Base-by-base conservation (phyloP, 2,329 filamentous ascomycete genomes). In the Ceratocystis harringtonii region DNA sequence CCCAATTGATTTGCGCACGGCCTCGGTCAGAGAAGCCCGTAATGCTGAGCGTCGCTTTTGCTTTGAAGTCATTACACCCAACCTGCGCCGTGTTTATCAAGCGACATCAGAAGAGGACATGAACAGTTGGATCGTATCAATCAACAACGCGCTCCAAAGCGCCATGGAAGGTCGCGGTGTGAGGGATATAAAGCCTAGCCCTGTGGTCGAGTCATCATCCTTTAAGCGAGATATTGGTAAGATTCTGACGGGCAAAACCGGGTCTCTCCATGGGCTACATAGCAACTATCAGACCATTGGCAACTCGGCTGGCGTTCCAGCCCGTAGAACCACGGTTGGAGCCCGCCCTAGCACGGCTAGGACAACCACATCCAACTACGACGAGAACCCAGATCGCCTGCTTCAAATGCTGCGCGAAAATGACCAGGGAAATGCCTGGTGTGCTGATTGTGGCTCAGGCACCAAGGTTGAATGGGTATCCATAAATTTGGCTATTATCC, bases 381-480 rank as follows among this genome's bases (percentile, higher is more conserved):
- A 95, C 63, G 90, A 95, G 57, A 88, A 88, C 68, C 89, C 91
- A 0, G 89, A 92, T 68, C 92, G 87, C 73, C 79, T 99, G 7
- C 81, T 99, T 4, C 90, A 95, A 73, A 85, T 88, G 72, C 84
- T 99, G 52, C 87, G 92, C 62, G 89, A 95, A 66, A 89, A 88
- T 62, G 94, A 99, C 72, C 88, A 95, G 71, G 92, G 90, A 50
- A 99, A 99, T 75, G 87, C 84, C 70, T 89, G 88, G 82, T 99
- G 94, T 73, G 94, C 94, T 17, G 94, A 99, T 74, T 99, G 94
- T 72, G 89, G 90, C 10, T 95, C 91, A 6, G 87, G 88, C 43
- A 84, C 86, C 72, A 97, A 96, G 77, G 92, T 96, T 25, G 94
- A 99, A 75, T 99, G 94, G 94, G 94, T 97, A 32, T 97, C 94